Conservation (phyloP, 768 basidiomycete genomes). For the Xerocomellus amylosporus region DNA sequence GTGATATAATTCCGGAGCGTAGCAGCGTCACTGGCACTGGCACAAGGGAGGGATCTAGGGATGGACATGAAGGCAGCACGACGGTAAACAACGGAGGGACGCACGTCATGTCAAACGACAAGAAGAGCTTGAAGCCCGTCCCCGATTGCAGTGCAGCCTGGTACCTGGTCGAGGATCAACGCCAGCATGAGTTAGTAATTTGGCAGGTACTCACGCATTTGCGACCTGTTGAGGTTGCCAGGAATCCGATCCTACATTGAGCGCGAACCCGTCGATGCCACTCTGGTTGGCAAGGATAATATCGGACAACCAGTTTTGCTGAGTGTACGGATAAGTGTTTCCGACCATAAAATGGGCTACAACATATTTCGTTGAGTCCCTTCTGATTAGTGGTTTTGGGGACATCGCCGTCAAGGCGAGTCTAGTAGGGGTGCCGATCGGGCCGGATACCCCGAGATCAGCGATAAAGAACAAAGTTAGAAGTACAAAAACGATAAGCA, state of each 20-base stretch:
- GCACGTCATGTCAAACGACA: slow-evolving; percentile 79
- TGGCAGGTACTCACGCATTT: slow-evolving; percentile 49
- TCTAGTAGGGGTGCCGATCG: slow-evolving; percentile 13
- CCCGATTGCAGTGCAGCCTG: slow-evolving; percentile 51
- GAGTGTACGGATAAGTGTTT: slow-evolving; percentile 61
- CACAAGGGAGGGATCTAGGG: slow-evolving; percentile 54
- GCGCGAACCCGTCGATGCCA: slow-evolving; percentile 67
- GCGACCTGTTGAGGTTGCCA: slow-evolving; percentile 64
- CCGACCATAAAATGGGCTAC: slow-evolving; percentile 62
- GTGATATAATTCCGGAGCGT: slow-evolving; percentile 52
- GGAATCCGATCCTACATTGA: slow-evolving; percentile 63
- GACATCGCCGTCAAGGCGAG: slow-evolving; percentile 1
- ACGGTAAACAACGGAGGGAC: slow-evolving; percentile 19
- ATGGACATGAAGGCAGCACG: not conserved
- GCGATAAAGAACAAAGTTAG: slow-evolving; percentile 11
- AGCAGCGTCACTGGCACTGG: slow-evolving; percentile 44
- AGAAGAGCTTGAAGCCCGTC: slow-evolving; percentile 65
- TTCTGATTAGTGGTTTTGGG: slow-evolving; percentile 4
- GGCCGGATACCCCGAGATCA: slow-evolving; percentile 9
- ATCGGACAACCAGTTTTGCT: slow-evolving; percentile 44
- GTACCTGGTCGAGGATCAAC: slow-evolving; percentile 40
- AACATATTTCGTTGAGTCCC: slow-evolving; percentile 41
- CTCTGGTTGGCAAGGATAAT: slow-evolving; percentile 52
- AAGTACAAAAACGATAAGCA: slow-evolving; percentile 14
- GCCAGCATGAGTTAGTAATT: slow-evolving; percentile 6